Conservation (phyloP, 2,329 filamentous ascomycete genomes). For the Fusarium bactridioides region DNA sequence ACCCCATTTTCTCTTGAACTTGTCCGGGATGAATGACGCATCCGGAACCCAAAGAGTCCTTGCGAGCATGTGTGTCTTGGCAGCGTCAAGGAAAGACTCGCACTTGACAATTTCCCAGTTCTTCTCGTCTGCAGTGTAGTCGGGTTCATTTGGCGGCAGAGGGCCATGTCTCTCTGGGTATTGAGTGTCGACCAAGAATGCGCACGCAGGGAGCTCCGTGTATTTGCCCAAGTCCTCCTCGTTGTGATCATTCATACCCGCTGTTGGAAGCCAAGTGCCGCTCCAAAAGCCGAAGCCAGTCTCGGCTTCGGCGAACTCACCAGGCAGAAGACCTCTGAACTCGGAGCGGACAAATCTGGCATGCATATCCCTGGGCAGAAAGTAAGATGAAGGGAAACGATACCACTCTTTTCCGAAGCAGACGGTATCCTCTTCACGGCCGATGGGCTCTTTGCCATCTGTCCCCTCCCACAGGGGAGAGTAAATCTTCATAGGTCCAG, state of each 20-base stretch:
- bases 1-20: constrained; percentile 81
- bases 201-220: constrained; percentile 76
- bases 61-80: constrained; percentile 75
- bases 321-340: constrained; percentile 87
- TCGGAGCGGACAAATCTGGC: constrained; percentile 92
- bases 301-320: constrained; percentile 82
- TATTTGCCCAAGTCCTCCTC: constrained; percentile 89
- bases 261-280: constrained; percentile 83
- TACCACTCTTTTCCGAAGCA: constrained; percentile 99
- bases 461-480: constrained; percentile 67
- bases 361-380: constrained; percentile 81
- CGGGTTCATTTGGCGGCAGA: constrained; percentile 75
- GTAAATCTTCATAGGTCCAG: constrained; percentile 79
- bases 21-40: constrained; percentile 71
- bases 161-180: constrained; percentile 65
- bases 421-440: constrained; percentile 71
- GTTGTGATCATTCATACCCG: constrained; percentile 92
- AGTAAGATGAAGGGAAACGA: constrained; percentile 92
- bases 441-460: constrained; percentile 57
- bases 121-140: constrained; percentile 76
- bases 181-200: constrained; percentile 87
- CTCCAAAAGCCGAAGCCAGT: constrained; percentile 76
- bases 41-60: constrained; percentile 86
- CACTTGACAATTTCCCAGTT: constrained; percentile 83
- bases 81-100: constrained; percentile 80